Base-by-base conservation (phyloP, 306 rosid genomes). In the Styphnolobium japonicum region DNA sequence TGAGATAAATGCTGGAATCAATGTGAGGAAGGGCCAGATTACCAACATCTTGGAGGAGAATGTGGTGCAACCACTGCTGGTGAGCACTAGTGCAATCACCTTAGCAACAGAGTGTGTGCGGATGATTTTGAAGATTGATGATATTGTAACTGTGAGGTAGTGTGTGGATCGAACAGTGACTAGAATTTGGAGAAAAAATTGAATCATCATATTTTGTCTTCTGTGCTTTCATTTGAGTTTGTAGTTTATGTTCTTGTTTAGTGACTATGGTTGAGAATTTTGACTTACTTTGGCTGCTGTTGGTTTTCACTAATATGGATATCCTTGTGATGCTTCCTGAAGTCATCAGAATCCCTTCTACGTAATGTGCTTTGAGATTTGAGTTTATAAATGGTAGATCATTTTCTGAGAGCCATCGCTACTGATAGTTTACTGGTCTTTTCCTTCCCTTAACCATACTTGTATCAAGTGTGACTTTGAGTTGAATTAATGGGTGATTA, bases 1-100 rank as follows among this genome's bases (percentile, higher is more conserved):
- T 2, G 99, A 95, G 88, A 89, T 93, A 57, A 95, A 91, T 82
- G 74, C 98, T 10, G 99, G 99, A 72, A 95, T 95, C 80, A 95
- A 95, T 83, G 99, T 95, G 85, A 93, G 99, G 94, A 95, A 95
- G 87, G 99, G 99, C 80, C 99, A 91, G 89, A 95, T 95, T 70
- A 95, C 99, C 8, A 93, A 95, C 81, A 95, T 95, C 84, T 84
- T 93, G 87, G 99, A 95, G 85, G 99, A 95, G 98, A 95, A 95
- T 80, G 99, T 95, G 90, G 99, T 95, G 89, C 99, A 95, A 88
- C 99, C 99, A 0, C 86, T 95, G 87, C 97, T 95, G 0, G 99
- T 95, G 69, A 95, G 98, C 88, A 95, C 97, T 2, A 95, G 98
- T 37, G 98, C 99, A 1, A 95, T 95, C 86, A 82, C 94, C 56